These are phyloP conservation scores for Penicillium chermesinum DNA, from an alignment of 495 filamentous ascomycete genomes.

Conservation along the genomic window DNA sequence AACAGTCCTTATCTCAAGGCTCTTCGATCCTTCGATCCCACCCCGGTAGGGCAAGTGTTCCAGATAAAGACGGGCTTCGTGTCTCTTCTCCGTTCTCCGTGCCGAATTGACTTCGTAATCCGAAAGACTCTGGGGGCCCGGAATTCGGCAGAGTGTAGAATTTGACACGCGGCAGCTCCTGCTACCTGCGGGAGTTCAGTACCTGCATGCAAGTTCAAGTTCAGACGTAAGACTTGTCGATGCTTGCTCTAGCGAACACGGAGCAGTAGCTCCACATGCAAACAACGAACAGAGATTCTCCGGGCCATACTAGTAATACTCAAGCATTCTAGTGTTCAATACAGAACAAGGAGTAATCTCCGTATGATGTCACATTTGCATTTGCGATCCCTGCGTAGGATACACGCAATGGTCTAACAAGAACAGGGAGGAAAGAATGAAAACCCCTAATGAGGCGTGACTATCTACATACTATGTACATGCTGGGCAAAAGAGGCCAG, in stretches of 20 bases:
- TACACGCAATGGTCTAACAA: neutral
- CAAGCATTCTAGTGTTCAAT: neutral
- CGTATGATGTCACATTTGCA: neutral
- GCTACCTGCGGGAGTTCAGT: neutral
- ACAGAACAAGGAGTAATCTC: neutral
- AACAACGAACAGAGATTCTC: too few species aligned
- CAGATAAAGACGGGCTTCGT: conserved; percentile 5
- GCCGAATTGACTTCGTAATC: neutral
- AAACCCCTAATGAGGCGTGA: neutral
- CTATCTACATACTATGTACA: conserved; percentile 29
- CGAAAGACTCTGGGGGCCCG: neutral
- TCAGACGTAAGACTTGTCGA: neutral
- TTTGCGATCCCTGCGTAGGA: neutral
- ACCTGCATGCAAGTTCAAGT: too few species aligned
- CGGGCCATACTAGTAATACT: too few species aligned
- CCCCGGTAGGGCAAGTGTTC: conserved; percentile 8
- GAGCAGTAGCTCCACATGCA: too few species aligned
- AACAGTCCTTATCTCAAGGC: neutral
- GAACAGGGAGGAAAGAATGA: neutral
- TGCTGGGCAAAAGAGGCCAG: conserved; percentile 36
- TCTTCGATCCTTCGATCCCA: conserved; percentile 13
- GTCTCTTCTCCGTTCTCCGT: neutral
- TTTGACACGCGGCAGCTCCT: neutral
- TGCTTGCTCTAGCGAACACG: neutral
- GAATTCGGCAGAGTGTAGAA: neutral